Evolutionary conservation across 768 basidiomycete species (phyloP), one percentile per base, ranked within the genome.

Genomic region (Kwoniella bestiolae): DNA sequence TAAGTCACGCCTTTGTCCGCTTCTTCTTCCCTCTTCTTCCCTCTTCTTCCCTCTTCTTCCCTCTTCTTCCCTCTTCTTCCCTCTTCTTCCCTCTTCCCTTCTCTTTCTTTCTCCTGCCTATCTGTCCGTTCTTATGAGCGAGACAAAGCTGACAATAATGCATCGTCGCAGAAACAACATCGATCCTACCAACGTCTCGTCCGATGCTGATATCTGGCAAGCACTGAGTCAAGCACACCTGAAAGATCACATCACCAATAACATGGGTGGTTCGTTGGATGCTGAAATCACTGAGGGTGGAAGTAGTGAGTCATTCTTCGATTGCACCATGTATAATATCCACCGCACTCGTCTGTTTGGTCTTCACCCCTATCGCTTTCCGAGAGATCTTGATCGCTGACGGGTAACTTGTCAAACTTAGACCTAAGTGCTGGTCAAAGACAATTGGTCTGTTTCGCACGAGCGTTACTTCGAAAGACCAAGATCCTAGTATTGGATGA

Each of bases 401-500:
- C 14, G 11, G 29, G 5, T 1, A 7, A 14, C 9, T 35, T 41
- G 5, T 23, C 31, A n/a, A 18, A 44, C 59, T 11, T 87, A 25
- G 92, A 92, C 7, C 83, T 96, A 53, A 91, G 89, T 8, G 83
- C 90, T 28, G 94, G 94, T 5, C 94, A 96, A 78, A 82, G 90
- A 41, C 94, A 96, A 76, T 81, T 97, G 4, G 77, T 97, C 11
- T 96, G 92, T 78, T 93, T 96, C 74, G 90, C 94, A 1, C 82
- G 93, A 56, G 93, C 93, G 0, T 79, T 94, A 44, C 81, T 95
- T 62, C 85, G 90, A 60, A 90, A 91, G 84, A 87, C 91, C 18
- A 94, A 89, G 80, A 89, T 96, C 38, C 84, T 97, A 5, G 91
- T 96, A 0, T 83, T 97, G n/a, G 94, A 96, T 75, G 94, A 97